phyloP scores from a whole-genome alignment of 73 alveolate genomes.

The Breviolum minutum region DNA sequence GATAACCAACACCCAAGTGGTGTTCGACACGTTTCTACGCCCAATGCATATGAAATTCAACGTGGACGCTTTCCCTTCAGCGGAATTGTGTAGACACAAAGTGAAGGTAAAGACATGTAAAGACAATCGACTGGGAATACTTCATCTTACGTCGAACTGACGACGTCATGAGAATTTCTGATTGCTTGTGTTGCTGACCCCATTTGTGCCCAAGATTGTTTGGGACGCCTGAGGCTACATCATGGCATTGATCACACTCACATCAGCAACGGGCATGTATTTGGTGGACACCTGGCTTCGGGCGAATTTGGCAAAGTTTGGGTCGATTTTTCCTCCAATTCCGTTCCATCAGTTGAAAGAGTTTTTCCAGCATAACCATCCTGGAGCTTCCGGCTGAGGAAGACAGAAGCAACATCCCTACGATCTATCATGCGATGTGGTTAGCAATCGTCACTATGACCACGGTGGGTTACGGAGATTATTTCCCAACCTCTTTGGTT shows the following conservation, averaged over 20 bases:
- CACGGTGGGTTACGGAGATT: constrained; percentile 73
- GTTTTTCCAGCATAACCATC: too few species aligned
- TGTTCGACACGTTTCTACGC: too few species aligned
- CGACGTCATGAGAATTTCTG: neutral
- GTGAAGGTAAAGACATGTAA: too few species aligned
- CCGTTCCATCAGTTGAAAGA: too few species aligned
- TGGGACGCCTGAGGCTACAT: neutral
- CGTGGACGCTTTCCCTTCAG: too few species aligned
- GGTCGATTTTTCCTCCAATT: too few species aligned
- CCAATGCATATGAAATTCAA: too few species aligned
- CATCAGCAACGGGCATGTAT: constrained; percentile 46
- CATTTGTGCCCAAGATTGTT: neutral
- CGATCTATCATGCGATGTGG: constrained; percentile 72
- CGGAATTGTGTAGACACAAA: too few species aligned
- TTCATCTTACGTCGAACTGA: neutral
- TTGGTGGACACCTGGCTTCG: constrained; percentile 13
- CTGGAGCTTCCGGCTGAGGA: neutral
- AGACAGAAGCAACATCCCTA: constrained; percentile 23
- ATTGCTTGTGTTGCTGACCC: neutral
- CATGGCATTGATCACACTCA: constrained; percentile 18
- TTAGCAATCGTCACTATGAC: constrained; percentile 80
- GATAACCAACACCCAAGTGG: too few species aligned
- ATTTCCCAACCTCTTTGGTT: constrained; percentile 19
- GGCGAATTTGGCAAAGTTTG: too few species aligned
- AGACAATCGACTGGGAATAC: too few species aligned